phyloP scores from a whole-genome alignment of 129 eudicot species.

The Silybum marianum region DNA sequence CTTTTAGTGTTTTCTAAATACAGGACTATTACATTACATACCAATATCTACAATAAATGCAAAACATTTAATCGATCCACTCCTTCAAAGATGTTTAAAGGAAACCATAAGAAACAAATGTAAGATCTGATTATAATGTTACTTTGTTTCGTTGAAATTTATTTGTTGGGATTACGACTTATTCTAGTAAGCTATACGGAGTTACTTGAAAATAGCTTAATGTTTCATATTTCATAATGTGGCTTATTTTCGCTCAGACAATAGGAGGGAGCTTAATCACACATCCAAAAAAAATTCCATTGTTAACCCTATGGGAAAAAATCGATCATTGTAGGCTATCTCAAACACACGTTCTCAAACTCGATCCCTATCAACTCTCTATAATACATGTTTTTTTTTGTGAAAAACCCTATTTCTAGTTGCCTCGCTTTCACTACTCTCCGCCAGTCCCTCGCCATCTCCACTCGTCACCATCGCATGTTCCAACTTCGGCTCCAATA shows the following conservation, averaged over 20 bases:
- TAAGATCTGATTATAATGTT: too few relatives aligned
- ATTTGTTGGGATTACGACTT: too few relatives aligned
- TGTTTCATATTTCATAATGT: background rate
- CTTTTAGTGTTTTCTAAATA: too few relatives aligned
- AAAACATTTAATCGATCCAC: background rate
- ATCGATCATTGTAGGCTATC: background rate
- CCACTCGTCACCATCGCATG: background rate
- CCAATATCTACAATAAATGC: background rate
- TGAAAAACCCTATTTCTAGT: background rate
- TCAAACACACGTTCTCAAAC: background rate
- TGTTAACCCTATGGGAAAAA: background rate
- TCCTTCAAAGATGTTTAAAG: background rate
- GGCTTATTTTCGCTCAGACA: background rate
- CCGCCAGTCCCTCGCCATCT: background rate
- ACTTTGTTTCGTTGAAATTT: too few relatives aligned
- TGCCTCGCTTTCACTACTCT: background rate
- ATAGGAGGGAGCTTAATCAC: background rate
- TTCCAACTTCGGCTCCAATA: background rate
- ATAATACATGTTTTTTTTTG: background rate
- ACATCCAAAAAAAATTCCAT: background rate
- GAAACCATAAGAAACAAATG: background rate
- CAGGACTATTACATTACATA: background rate
- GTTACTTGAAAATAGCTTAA: background rate
- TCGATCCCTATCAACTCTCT: background rate
- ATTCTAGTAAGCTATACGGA: background rate